Evolutionary conservation across 257 asterid genomes (phyloP), one percentile per base, ranked within the genome.

Genomic region (Petunia axillaris): DNA sequence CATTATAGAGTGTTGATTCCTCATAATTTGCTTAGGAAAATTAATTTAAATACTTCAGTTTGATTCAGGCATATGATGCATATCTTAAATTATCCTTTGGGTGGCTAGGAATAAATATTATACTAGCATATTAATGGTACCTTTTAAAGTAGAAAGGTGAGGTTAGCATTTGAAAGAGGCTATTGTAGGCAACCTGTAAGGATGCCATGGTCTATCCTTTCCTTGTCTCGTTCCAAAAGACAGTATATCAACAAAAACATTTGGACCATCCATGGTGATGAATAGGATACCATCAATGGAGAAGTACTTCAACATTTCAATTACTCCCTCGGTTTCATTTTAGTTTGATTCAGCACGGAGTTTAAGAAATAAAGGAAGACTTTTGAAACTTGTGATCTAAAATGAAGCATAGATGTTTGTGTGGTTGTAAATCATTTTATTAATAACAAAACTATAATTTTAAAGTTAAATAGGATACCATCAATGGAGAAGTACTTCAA

Each of bases 91-190:
- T 71, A 48, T 71, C 44, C 35, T 25, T 71, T 48, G 43, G 40
- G 60, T 48, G 25, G 40, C 50, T 5, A 43, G 77, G 77, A 48
- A 71, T 71, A 71, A 46, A 25, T 48, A 25, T 6, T 14, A 15
- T 71, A 10, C 25, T 10, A 73, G 46, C 43, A 73, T 73, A 73
- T 73, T 35, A 48, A 50, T 73, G 78, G 77, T 73, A 73, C 50
- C 35, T 50, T 25, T 35, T 73, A 73, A 73, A 73, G 62, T 73
- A 11, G 62, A 73, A 73, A 50, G 36, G 46, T 50, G 43, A 35
- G 78, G 78, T 50, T 73, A 50, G 6, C 40, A 50, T 73, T 73
- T 11, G 25, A 73, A 73, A 73, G 78, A 50, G 16, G 77, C 35
- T 71, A 71, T 35, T 5, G 6, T 25, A 46, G 77, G 43, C 43